Conservation (phyloP, 202 grass and related monocot species). For the Brachypodium distachyon region DNA sequence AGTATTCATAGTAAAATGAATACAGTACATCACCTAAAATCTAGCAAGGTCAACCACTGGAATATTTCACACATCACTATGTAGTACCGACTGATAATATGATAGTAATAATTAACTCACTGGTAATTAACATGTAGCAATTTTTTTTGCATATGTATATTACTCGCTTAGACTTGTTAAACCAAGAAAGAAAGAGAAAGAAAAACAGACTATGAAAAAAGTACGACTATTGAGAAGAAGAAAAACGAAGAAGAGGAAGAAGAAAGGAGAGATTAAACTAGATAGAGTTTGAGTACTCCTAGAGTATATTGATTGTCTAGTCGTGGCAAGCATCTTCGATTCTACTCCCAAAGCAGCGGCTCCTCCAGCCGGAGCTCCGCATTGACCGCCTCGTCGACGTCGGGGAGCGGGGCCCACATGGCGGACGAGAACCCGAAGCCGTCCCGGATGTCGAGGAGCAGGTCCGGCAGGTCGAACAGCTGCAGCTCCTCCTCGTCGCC, state of each 20-base stretch:
- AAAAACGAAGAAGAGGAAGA: not conserved
- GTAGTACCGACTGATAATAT: not conserved
- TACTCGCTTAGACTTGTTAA: slow-evolving; percentile 29
- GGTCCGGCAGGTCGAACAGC: slow-evolving; percentile 88
- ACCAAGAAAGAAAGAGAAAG: not conserved
- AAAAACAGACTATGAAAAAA: not conserved
- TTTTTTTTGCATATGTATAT: slow-evolving; percentile 18
- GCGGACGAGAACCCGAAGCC: slow-evolving; percentile 47
- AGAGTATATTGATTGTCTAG: slow-evolving; percentile 22
- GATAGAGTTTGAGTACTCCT: not conserved
- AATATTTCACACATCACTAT: slow-evolving; percentile 27
- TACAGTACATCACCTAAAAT: slow-evolving; percentile 18
- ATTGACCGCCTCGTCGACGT: slow-evolving; percentile 42
- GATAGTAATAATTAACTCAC: not conserved
- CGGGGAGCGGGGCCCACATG: slow-evolving; percentile 44
- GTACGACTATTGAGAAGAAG: not conserved
- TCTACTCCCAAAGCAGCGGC: slow-evolving; percentile 67
- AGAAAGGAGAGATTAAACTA: slow-evolving; percentile 2
- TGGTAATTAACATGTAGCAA: not conserved
- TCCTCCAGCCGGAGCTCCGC: slow-evolving; percentile 69
- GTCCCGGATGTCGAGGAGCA: slow-evolving; percentile 54
- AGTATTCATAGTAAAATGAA: not conserved
- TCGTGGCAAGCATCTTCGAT: slow-evolving; percentile 20
- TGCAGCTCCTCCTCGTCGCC: slow-evolving; percentile 33
- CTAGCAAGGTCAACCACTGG: slow-evolving; percentile 29